Conservation (phyloP, 257 asterid genomes). For the Osmanthus fragrans region DNA sequence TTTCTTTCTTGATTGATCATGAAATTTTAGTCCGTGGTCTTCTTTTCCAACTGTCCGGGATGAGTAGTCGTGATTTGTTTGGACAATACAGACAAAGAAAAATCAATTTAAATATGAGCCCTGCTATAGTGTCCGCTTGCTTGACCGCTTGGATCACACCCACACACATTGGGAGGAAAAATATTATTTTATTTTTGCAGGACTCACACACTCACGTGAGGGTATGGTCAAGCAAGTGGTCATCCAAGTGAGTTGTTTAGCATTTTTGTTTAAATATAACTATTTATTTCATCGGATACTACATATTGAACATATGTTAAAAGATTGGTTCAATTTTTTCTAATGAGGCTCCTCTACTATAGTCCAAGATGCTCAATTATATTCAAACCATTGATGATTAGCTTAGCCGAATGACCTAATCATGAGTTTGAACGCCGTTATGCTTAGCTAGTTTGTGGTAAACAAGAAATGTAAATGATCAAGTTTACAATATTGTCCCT, state of each 20-base stretch:
- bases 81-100: neutral
- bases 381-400: slow-evolving; percentile 32
- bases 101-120: neutral
- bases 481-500: neutral
- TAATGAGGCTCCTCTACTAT: slow-evolving; percentile 13
- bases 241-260: no score
- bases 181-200: no score
- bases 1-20: slow-evolving; percentile 10
- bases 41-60: no score
- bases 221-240: no score
- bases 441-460: slow-evolving; percentile 14
- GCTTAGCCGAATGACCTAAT: slow-evolving; percentile 39
- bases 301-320: neutral
- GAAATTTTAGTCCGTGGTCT: neutral
- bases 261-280: neutral
- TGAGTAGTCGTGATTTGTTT: neutral
- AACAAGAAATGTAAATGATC: slow-evolving; percentile 1
- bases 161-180: no score
- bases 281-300: neutral
- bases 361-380: slow-evolving; percentile 28
- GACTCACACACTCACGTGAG: no score
- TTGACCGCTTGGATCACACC: no score
- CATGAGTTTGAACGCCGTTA: slow-evolving; percentile 44
- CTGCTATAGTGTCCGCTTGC: no score
- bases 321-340: neutral